phyloP scores from a whole-genome alignment of 345 rosid species.

The Salix exigua region DNA sequence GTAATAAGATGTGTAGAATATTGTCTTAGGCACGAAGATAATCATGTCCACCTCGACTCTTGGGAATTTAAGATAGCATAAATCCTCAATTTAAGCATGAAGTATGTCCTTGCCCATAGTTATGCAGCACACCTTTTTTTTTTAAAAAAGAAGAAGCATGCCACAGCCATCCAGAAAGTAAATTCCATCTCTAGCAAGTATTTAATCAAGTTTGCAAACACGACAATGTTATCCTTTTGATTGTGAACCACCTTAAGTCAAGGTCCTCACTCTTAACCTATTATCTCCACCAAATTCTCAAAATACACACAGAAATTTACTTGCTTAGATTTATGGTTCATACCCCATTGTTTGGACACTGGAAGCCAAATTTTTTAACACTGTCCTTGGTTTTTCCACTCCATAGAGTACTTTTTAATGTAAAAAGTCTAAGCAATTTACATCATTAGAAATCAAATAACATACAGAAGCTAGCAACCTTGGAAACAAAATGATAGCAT shows the following conservation, averaged over 20 bases:
- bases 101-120: conserved; percentile 1
- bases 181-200: not conserved
- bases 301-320: not conserved
- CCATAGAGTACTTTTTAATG: not conserved
- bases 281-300: not conserved
- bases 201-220: not conserved
- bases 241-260: not conserved
- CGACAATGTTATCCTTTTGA: not conserved
- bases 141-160: not conserved
- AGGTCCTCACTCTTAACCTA: not conserved
- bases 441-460: not conserved
- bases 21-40: not conserved
- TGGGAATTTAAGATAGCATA: not conserved
- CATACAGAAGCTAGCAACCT: not conserved
- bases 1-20: not conserved
- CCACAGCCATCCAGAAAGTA: conserved; percentile 1
- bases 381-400: not conserved
- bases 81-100: not conserved
- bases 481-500: not conserved
- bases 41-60: not conserved
- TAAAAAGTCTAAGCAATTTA: not conserved
- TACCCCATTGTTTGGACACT: not conserved
- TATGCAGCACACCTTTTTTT: not conserved
- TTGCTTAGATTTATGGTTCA: not conserved
- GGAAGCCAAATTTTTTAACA: not conserved